A percentile compares a stretch with the other conserved stretches of the same genome.
phyloP scores from a whole-genome alignment of 768 basidiomycete species.

The Sporobolomyces phaffii region DNA sequence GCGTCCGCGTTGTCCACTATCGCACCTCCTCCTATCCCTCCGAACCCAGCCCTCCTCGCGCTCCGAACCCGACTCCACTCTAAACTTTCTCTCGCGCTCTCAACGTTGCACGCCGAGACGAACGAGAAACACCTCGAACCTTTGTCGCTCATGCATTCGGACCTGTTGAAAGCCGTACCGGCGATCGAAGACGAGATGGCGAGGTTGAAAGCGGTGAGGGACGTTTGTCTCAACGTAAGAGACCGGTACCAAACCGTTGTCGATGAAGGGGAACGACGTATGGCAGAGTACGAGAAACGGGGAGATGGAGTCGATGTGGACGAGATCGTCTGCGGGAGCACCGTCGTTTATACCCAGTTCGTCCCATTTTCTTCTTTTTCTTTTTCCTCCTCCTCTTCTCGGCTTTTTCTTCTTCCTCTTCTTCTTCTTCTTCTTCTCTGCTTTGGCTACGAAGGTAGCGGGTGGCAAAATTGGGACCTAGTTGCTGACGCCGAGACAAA shows the following conservation, averaged over 20 bases:
- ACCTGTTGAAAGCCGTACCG: conserved; percentile 81
- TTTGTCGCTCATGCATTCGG: conserved; percentile 70
- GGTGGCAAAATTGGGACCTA: no score
- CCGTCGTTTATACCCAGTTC: conserved; percentile 94
- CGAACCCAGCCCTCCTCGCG: conserved; percentile 78
- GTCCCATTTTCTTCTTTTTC: conserved; percentile 44
- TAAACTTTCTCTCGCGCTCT: conserved; percentile 63
- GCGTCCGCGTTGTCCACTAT: not conserved
- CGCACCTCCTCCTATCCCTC: conserved; percentile 65
- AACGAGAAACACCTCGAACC: conserved; percentile 59
- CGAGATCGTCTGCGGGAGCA: conserved; percentile 90
- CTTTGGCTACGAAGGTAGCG: no score
- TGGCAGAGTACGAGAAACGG: conserved; percentile 69
- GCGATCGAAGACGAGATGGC: conserved; percentile 96
- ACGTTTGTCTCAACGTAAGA: conserved; percentile 77
- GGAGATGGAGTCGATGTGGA: conserved; percentile 84
- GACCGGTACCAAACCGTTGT: conserved; percentile 62
- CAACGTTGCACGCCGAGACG: conserved; percentile 47
- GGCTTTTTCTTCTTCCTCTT: not conserved
- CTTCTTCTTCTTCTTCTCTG: no score
- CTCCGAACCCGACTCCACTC: conserved; percentile 71
- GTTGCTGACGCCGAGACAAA: no score
- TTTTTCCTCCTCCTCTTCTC: not conserved
- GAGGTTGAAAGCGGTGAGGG: conserved; percentile 81
- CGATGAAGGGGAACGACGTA: conserved; percentile 62